Conservation (phyloP, 306 rosid species). For the Benincasa hispida region DNA sequence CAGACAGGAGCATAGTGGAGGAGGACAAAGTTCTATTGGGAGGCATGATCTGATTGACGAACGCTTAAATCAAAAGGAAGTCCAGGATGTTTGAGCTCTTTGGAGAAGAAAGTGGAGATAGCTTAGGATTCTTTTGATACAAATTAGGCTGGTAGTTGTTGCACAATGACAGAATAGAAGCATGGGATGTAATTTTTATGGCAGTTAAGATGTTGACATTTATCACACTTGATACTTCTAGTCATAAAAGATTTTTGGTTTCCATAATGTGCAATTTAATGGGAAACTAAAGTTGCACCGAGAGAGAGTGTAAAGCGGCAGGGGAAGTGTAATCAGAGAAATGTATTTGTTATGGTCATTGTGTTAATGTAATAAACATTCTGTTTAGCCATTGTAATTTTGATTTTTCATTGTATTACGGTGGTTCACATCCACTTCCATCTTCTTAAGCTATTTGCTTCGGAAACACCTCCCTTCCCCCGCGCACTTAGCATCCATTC, state of each 20-base stretch:
- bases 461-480: background rate
- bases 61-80: slow-evolving; percentile 37
- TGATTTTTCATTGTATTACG: background rate
- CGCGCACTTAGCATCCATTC: background rate
- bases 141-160: background rate
- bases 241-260: background rate
- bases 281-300: background rate
- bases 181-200: background rate
- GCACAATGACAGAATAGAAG: background rate
- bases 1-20: slow-evolving; percentile 24
- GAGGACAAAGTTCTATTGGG: slow-evolving; percentile 20
- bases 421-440: background rate
- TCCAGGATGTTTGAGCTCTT: slow-evolving; percentile 4
- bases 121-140: background rate
- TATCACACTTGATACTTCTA: background rate
- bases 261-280: background rate
- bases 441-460: background rate
- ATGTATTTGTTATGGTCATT: background rate
- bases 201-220: background rate
- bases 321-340: background rate
- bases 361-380: background rate
- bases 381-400: background rate
- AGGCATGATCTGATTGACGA: slow-evolving; percentile 17
- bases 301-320: background rate
- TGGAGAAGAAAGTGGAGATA: background rate